Conservation (phyloP, 2,329 filamentous ascomycete genomes). For the Aspergillus pseudoviridinutans region DNA sequence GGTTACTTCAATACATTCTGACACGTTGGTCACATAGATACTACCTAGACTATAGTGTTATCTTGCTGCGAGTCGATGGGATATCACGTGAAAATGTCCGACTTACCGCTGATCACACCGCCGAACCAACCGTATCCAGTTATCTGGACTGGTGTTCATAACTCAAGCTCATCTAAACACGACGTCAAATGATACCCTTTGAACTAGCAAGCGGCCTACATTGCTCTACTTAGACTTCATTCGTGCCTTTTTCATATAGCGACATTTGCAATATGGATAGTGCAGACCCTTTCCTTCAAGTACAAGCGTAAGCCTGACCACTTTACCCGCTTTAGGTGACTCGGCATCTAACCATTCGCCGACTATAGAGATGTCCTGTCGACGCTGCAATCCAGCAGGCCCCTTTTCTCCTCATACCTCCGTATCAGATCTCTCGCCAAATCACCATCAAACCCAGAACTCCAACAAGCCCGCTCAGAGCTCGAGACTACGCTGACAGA, state of each 20-base stretch:
- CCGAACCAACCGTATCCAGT: slow-evolving; percentile 3
- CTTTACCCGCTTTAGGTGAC: neutral
- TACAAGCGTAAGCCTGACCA: slow-evolving; percentile 38
- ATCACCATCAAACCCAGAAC: slow-evolving; percentile 65
- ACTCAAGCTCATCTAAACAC: neutral
- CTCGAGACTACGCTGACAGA: slow-evolving; percentile 73
- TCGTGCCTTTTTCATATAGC: neutral
- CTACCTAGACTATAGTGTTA: neutral
- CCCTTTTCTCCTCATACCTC: slow-evolving; percentile 89
- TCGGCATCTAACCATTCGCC: slow-evolving; percentile 5
- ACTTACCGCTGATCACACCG: slow-evolving; percentile 3
- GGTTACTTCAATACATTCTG: slow-evolving; percentile 15
- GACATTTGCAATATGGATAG: slow-evolving; percentile 24
- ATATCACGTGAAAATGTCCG: neutral
- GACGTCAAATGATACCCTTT: neutral
- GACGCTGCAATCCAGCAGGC: slow-evolving; percentile 74
- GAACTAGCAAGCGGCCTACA: neutral
- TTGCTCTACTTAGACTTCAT: neutral
- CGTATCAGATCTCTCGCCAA: slow-evolving; percentile 86
- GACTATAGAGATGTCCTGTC: slow-evolving; percentile 73
- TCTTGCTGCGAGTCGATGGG: neutral
- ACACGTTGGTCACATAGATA: neutral
- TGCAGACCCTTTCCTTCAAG: slow-evolving; percentile 47
- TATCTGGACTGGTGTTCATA: neutral
- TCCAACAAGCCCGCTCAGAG: slow-evolving; percentile 63